Evolutionary conservation across 495 filamentous ascomycete species (phyloP), one percentile per base, ranked within the genome.

Genomic region (Lophium mytilinum): DNA sequence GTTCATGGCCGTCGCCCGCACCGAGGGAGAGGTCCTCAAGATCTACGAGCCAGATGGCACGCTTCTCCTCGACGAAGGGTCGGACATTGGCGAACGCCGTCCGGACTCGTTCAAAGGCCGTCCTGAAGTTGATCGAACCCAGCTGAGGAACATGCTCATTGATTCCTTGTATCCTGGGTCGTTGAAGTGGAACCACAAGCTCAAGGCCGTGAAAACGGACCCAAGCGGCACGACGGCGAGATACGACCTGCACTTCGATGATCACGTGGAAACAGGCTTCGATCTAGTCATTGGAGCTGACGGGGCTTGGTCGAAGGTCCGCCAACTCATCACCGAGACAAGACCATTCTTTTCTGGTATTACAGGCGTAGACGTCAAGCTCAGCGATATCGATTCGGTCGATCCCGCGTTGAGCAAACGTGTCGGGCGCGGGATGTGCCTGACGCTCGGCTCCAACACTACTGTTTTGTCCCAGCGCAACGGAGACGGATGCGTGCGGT

Each of bases 281-380:
- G 79, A 84, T 61, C 66, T 85, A 0, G 70, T 84, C 0, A 70
- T 85, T 36, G 82, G 83, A 9, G 81, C 80, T 4, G 83, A 85
- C 57, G 83, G 82, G 8, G 80, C 81, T n/a, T 84, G 80, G 76
- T 78, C 73, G 14, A 74, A 73, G 50, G 72, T 81, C 4, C 75
- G 83, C 35, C 64, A 61, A 1, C 39, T 77, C 0, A 64, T 85
- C 18, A 78, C 76, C 2, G 63, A 73, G 37, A 67, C 69, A 35
- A 64, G 67, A 55, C 83, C 81, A 0, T 57, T 68, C 10, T 83
- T 80, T 63, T 73, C 73, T 1, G 78, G 80, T 11, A 62, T 76
- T 36, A 68, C n/a, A 50, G 69, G 59, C 52, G 72, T 48, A 17
- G 39, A 18, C n/a, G n/a, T 62, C n/a, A 41, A 34, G 11, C 50